Conservation (phyloP, 2,329 filamentous ascomycete genomes). For the Lasiodiplodia citricola region DNA sequence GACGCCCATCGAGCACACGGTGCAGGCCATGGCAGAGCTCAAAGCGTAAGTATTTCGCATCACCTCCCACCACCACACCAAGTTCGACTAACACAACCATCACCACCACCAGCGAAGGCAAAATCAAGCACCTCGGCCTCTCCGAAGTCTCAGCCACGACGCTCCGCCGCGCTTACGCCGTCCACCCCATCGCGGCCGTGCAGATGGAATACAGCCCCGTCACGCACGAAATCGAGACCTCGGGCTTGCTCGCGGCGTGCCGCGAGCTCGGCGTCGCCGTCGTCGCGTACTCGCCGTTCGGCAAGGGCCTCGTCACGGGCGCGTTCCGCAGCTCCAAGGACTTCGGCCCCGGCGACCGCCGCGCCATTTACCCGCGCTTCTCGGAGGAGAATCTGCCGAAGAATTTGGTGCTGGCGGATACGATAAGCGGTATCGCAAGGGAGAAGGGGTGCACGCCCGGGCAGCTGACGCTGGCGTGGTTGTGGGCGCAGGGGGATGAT, state of each 20-base stretch:
- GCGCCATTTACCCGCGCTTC: constrained; percentile 48
- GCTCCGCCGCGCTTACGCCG: constrained; percentile 54
- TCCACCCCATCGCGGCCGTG: constrained; percentile 55
- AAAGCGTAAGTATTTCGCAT: neutral
- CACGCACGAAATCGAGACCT: constrained; percentile 51
- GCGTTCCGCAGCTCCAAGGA: constrained; percentile 46
- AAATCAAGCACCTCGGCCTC: constrained; percentile 57
- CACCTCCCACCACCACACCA: neutral
- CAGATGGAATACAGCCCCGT: constrained; percentile 61
- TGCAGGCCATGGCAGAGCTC: constrained; percentile 53
- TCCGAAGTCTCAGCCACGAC: constrained; percentile 52
- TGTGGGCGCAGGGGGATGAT: constrained; percentile 47
- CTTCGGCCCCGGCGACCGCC: constrained; percentile 45
- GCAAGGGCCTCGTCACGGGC: constrained; percentile 36
- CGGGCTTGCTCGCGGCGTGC: constrained; percentile 45
- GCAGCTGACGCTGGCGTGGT: constrained; percentile 59
- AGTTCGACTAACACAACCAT: no score
- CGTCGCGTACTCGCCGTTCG: constrained; percentile 47
- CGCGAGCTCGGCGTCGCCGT: constrained; percentile 52
- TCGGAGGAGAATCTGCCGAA: constrained; percentile 45
- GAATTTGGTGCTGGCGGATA: constrained; percentile 43
- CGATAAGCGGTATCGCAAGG: constrained; percentile 39
- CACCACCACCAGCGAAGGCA: constrained; percentile 46
- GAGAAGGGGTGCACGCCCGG: constrained; percentile 60
- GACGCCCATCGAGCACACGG: constrained; percentile 55